phyloP scores from a whole-genome alignment of 148 eudicot genomes.

The Cornus florida region DNA sequence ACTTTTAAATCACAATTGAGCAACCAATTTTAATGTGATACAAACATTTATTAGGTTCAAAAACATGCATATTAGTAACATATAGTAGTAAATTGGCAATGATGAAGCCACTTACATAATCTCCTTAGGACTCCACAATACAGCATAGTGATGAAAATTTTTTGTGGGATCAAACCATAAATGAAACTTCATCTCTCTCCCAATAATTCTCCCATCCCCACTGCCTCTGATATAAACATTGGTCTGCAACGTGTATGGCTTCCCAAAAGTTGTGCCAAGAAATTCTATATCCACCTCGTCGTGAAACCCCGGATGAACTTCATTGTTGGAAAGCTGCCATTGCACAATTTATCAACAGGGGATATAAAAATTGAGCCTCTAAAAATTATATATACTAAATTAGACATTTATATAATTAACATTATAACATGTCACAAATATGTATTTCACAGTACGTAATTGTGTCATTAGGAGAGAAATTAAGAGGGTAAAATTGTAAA shows the following conservation, averaged over 20 bases:
- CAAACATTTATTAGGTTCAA: no score
- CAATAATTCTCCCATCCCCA: slow-evolving; percentile 88
- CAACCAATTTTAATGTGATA: no score
- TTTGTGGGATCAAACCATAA: slow-evolving; percentile 95
- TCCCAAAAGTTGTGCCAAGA: slow-evolving; percentile 86
- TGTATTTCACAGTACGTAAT: no score
- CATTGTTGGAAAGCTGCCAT: slow-evolving; percentile 79
- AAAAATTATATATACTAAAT: background rate
- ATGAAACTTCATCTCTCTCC: slow-evolving; percentile 92
- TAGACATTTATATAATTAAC: no score
- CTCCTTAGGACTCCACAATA: slow-evolving; percentile 77
- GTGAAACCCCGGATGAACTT: slow-evolving; percentile 87
- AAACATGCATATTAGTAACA: no score
- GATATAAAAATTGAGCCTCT: background rate
- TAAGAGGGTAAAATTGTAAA: background rate
- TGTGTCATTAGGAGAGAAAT: no score
- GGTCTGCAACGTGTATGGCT: slow-evolving; percentile 87
- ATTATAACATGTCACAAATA: no score
- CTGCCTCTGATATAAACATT: slow-evolving; percentile 89
- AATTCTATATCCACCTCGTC: slow-evolving; percentile 97
- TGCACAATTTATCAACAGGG: background rate
- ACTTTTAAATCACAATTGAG: no score
- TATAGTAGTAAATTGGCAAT: background rate
- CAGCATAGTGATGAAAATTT: slow-evolving; percentile 85
- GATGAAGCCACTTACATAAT: slow-evolving; percentile 60